Evolutionary conservation across 225 moss, liverwort and hornwort species (phyloP).

Genomic region (Asterella californica): DNA sequence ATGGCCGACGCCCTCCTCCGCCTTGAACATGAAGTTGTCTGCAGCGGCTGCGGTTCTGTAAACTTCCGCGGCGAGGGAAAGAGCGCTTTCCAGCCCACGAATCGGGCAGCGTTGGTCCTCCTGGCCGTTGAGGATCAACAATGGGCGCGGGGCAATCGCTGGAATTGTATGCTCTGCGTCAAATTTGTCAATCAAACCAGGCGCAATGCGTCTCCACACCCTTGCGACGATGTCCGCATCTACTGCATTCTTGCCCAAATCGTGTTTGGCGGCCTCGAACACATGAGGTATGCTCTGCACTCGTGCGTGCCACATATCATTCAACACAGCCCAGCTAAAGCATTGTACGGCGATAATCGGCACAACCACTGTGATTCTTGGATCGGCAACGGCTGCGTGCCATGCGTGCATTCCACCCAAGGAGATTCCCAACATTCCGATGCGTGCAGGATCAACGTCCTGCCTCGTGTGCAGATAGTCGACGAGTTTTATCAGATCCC

Average conservation of each 20-base stretch:
- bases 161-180: conserved; percentile 72
- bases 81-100: conserved; percentile 46
- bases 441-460: conserved; percentile 71
- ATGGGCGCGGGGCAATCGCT: conserved; percentile 79
- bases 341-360: conserved; percentile 77
- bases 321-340: conserved; percentile 80
- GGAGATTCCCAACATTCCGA: conserved; percentile 86
- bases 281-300: conserved; percentile 61
- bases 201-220: conserved; percentile 88
- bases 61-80: conserved; percentile 39
- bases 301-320: conserved; percentile 72
- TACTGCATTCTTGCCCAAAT: conserved; percentile 57
- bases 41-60: conserved; percentile 60
- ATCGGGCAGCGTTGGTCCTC: conserved; percentile 76
- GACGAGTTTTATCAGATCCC: conserved; percentile 82
- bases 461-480: conserved; percentile 73
- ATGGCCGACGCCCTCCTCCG: conserved; percentile 71
- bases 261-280: conserved; percentile 72
- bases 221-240: conserved; percentile 72
- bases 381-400: conserved; percentile 84
- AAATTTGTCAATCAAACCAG: conserved; percentile 71
- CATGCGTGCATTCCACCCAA: conserved; percentile 95
- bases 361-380: conserved; percentile 75
- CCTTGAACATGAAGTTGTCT: conserved; percentile 74
- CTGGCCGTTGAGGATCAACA: conserved; percentile 71